Evolutionary conservation across 345 rosid genomes (phyloP).

Genomic region (Orychophragmus violaceus): DNA sequence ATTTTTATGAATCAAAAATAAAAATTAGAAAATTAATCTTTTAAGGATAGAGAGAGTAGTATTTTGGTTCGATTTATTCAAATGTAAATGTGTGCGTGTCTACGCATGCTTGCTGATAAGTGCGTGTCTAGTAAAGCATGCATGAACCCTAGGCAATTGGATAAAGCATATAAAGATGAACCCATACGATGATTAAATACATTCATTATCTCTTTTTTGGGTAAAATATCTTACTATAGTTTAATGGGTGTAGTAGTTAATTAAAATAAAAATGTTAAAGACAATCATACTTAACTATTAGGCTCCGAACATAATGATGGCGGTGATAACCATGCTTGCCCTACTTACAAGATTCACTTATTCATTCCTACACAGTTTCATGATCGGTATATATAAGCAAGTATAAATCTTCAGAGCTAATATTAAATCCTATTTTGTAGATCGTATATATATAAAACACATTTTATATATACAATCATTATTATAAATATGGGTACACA

Average conservation of each 20-base stretch:
- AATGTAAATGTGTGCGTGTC: not conserved
- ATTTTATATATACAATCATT: not conserved
- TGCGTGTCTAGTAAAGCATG: conserved; percentile 9
- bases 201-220: too few relatives aligned
- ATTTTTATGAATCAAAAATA: too few relatives aligned
- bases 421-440: not conserved
- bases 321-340: conserved; percentile 27
- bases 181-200: not conserved
- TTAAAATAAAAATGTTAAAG: not conserved
- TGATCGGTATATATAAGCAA: not conserved
- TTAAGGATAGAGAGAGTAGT: too few relatives aligned
- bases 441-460: not conserved
- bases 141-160: not conserved
- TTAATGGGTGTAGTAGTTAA: too few relatives aligned
- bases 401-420: not conserved
- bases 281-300: not conserved
- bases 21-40: too few relatives aligned
- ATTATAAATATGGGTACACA: not conserved
- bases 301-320: conserved; percentile 25
- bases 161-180: not conserved
- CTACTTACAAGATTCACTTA: conserved; percentile 25
- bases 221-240: too few relatives aligned
- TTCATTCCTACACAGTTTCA: not conserved
- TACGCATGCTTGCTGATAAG: conserved; percentile 12
- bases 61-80: too few relatives aligned